A percentile compares a stretch with the other conserved stretches of the same genome.
Conservation (phyloP, 257 asterid genomes). For the Solanum ossicruentum region DNA sequence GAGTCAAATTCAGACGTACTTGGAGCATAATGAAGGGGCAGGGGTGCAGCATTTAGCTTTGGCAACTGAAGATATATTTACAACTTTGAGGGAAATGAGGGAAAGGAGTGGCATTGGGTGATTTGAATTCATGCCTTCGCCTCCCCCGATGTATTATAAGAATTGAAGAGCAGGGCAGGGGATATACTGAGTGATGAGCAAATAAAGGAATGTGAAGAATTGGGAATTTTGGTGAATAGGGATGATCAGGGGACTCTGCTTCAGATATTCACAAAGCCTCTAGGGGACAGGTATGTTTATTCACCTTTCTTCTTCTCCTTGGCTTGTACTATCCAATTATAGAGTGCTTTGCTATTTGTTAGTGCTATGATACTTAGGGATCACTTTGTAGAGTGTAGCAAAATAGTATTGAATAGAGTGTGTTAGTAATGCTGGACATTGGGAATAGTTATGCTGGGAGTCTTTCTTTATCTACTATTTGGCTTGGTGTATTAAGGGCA, state of each 20-base stretch:
- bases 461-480: neutral
- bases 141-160: slow-evolving; percentile 66
- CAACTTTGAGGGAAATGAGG: slow-evolving; percentile 81
- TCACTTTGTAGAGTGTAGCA: neutral
- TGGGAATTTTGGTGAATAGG: slow-evolving; percentile 85
- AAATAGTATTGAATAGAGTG: neutral
- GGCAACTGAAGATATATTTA: slow-evolving; percentile 53
- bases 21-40: slow-evolving; percentile 93
- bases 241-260: slow-evolving; percentile 97
- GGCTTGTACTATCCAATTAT: neutral
- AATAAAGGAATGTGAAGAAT: slow-evolving; percentile 72
- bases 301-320: neutral
- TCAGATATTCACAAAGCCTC: slow-evolving; percentile 79
- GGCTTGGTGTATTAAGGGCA: neutral
- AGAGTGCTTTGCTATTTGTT: neutral
- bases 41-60: slow-evolving; percentile 92
- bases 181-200: slow-evolving; percentile 69
- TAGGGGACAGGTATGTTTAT: slow-evolving; percentile 69
- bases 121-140: slow-evolving; percentile 88
- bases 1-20: slow-evolving; percentile 91
- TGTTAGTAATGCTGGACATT: neutral
- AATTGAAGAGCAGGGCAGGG: slow-evolving; percentile 62
- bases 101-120: slow-evolving; percentile 78
- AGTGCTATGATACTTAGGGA: neutral
- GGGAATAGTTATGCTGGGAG: neutral